A percentile compares a stretch with the other conserved stretches of the same genome.
These are phyloP conservation scores for Prunus kanzakura DNA, from an alignment of 306 rosid genomes.

Conservation along the genomic window DNA sequence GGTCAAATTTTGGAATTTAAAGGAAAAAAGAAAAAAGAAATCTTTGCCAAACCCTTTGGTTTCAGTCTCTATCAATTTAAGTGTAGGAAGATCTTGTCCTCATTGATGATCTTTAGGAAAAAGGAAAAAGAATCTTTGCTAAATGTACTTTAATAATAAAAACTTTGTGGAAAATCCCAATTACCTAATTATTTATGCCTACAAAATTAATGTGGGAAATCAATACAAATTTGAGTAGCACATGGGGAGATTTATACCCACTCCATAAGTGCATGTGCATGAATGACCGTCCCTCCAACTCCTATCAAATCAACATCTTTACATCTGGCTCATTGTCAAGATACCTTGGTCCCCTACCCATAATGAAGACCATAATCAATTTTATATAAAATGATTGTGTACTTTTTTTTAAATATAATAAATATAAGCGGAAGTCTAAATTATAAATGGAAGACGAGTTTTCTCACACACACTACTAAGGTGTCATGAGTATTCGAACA, in stretches of 20 bases:
- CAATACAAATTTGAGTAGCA: slow-evolving; percentile 7
- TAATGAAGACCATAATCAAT: not conserved
- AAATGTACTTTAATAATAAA: not conserved
- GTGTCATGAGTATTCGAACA: fast-evolving
- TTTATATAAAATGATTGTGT: not conserved
- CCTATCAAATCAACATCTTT: slow-evolving; percentile 14
- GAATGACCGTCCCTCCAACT: slow-evolving; percentile 18
- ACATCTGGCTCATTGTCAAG: slow-evolving; percentile 11
- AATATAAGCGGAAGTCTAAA: no score
- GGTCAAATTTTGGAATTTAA: not conserved
- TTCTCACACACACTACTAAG: fast-evolving
- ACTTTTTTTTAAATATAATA: no score
- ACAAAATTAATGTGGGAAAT: not conserved
- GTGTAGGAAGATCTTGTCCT: not conserved
- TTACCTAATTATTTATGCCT: slow-evolving; percentile 1
- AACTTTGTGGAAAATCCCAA: slow-evolving; percentile 15
- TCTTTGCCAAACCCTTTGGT: not conserved
- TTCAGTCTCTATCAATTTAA: slow-evolving; percentile 10
- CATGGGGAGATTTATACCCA: slow-evolving; percentile 20
- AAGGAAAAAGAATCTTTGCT: not conserved
- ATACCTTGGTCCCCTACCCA: slow-evolving; percentile 8
- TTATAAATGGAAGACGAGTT: fast-evolving
- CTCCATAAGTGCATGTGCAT: slow-evolving; percentile 38
- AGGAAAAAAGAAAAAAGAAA: not conserved
- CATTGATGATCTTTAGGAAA: not conserved